Evolutionary conservation across 139 green algal species (phyloP).

Genomic region (Spirogloea muscicola): DNA sequence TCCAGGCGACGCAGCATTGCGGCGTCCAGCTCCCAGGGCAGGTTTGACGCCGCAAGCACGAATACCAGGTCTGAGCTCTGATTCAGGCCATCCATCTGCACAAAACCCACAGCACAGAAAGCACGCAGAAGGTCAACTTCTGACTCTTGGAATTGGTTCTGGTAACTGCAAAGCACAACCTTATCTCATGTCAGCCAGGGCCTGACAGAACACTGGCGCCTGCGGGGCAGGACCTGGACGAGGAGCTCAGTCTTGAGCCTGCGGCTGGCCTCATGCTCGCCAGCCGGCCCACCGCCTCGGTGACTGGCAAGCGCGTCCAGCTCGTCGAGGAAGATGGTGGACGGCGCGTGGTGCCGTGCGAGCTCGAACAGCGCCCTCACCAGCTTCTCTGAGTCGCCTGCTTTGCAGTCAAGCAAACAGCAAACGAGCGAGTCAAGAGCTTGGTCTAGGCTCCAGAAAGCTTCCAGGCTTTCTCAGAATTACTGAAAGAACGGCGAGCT

Average conservation of each 20-base stretch:
- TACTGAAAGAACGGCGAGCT: no score
- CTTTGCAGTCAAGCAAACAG: no score
- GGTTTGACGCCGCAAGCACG: conserved; percentile 53
- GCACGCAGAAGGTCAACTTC: no score
- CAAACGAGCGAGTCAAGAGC: no score
- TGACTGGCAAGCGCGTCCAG: conserved; percentile 62
- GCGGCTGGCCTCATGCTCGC: conserved; percentile 92
- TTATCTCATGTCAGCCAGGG: no score
- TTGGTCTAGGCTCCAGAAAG: no score
- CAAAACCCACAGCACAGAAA: no score
- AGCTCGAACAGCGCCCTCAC: conserved; percentile 89
- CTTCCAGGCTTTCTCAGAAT: no score
- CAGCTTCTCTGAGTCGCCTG: conserved; percentile 96
- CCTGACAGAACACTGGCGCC: no score
- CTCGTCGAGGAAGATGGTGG: conserved; percentile 53
- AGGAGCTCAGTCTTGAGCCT: conserved; percentile 97
- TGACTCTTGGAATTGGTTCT: no score
- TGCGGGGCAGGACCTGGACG: conserved; percentile 44
- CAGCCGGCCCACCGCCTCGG: conserved; percentile 43
- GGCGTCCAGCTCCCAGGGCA: conserved; percentile 55
- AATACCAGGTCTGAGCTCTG: conserved; percentile 50
- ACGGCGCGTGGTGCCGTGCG: conserved; percentile 53
- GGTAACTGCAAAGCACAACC: no score
- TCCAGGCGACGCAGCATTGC: conserved; percentile 54
- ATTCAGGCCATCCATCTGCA: conserved; percentile 56